These are phyloP conservation scores for Aurifilum marmelostoma DNA, from an alignment of 2,329 filamentous ascomycete genomes.

Conservation along the genomic window DNA sequence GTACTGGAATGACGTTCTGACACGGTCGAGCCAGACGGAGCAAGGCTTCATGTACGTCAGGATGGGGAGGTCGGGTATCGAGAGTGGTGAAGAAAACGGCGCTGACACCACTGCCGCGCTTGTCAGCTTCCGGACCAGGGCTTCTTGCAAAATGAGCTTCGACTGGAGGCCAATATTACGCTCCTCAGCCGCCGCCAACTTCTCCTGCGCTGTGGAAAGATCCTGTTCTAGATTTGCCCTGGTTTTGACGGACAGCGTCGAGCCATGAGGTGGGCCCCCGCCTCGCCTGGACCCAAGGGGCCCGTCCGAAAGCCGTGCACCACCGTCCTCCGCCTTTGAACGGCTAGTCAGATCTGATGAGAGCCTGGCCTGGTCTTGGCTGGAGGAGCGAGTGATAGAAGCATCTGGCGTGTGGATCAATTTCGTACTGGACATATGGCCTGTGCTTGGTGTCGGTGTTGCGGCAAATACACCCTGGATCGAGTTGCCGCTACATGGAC, in stretches of 20 bases:
- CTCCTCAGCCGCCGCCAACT: conserved; percentile 12
- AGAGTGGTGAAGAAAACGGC: not conserved
- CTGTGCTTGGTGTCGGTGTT: not conserved
- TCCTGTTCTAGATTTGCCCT: conserved; percentile 15
- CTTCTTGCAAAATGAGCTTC: not conserved
- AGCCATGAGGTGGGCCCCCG: conserved; percentile 2
- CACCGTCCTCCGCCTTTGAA: conserved; percentile 12
- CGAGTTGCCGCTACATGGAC: not conserved
- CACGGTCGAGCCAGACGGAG: conserved; percentile 23
- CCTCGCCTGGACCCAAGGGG: conserved; percentile 6
- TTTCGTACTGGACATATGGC: not conserved
- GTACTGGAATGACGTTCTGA: conserved; percentile 24
- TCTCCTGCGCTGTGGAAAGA: conserved; percentile 2
- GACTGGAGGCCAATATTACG: conserved; percentile 9
- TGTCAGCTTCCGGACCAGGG: conserved; percentile 11
- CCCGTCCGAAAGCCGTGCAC: conserved; percentile 13
- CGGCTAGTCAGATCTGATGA: not conserved
- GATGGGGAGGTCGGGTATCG: conserved; percentile 21
- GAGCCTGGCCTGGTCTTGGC: not conserved
- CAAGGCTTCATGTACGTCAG: conserved; percentile 21
- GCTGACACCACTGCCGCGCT: not conserved
- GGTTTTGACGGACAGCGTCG: not conserved
- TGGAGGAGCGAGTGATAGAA: not conserved
- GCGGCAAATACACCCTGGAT: not conserved
- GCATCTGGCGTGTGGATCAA: not conserved